A percentile compares a stretch with the other conserved stretches of the same genome.
phyloP scores from a whole-genome alignment of 2,329 filamentous ascomycete genomes.

The Botrytis tulipae region DNA sequence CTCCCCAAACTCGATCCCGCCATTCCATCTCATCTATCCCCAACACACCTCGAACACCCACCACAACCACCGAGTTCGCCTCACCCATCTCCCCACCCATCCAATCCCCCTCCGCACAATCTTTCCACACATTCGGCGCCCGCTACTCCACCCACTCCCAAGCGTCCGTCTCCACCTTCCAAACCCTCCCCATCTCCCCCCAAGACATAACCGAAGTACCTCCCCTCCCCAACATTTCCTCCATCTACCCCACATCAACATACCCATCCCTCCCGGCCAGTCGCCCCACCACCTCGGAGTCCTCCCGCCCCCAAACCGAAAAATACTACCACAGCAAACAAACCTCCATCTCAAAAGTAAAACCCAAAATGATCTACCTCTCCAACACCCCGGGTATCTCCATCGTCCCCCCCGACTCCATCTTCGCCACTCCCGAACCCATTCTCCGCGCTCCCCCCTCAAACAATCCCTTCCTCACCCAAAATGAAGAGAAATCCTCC shows the following conservation, averaged over 20 bases:
- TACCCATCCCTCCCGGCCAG: neutral
- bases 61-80: neutral
- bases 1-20: neutral
- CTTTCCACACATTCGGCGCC: slow-evolving; percentile 14
- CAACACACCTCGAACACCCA: neutral
- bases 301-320: neutral
- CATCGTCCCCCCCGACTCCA: slow-evolving; percentile 14
- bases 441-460: neutral
- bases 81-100: neutral
- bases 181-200: slow-evolving; percentile 9
- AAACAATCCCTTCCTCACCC: neutral
- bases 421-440: neutral
- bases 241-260: neutral
- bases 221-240: slow-evolving; percentile 4
- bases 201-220: slow-evolving; percentile 2
- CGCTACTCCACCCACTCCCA: slow-evolving; percentile 2
- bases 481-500: neutral
- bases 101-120: neutral
- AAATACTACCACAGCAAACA: slow-evolving; percentile 11
- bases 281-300: neutral
- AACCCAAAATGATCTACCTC: slow-evolving; percentile 19
- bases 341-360: slow-evolving; percentile 19
- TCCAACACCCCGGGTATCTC: slow-evolving; percentile 9
- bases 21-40: slow-evolving; percentile 8
- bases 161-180: slow-evolving; percentile 12